A percentile compares a stretch with the other conserved stretches of the same genome.
Conservation (phyloP, 78 protist genomes). For the Emiliania huxleyi region DNA sequence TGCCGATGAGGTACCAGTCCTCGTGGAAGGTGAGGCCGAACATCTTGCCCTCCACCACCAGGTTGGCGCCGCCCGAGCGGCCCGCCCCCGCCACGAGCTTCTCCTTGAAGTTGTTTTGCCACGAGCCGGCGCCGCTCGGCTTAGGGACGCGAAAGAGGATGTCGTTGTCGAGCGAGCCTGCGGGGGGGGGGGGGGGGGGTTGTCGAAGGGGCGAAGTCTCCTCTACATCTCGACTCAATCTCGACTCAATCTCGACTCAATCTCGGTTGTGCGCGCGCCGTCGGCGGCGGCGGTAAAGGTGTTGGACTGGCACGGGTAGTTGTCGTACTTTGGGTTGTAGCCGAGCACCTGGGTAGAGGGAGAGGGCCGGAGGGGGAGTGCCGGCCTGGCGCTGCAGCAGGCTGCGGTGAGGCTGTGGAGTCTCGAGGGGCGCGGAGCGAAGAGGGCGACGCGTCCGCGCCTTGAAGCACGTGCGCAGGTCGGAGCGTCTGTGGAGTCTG, state of each 20-base stretch:
- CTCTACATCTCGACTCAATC: no score
- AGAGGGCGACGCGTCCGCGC: no score
- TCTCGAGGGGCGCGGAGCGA: no score
- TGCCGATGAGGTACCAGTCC: background rate
- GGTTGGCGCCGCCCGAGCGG: background rate
- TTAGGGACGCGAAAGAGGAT: background rate
- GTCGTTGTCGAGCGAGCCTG: background rate
- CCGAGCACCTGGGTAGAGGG: background rate
- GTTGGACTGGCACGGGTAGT: background rate
- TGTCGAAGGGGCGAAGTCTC: no score
- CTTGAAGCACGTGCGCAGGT: no score
- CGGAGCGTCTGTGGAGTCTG: no score
- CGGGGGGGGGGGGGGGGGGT: background rate
- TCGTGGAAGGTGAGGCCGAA: conserved; percentile 23
- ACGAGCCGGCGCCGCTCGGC: background rate
- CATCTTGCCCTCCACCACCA: conserved; percentile 3
- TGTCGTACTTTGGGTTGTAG: background rate
- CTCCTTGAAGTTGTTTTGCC: background rate
- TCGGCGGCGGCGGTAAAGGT: background rate
- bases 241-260: no score
- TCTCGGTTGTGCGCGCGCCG: no score
- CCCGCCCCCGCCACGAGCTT: background rate
- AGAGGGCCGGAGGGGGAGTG: no score
- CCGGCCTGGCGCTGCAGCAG: no score
- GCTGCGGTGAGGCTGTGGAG: no score